Evolutionary conservation across 2,329 filamentous ascomycete genomes (phyloP), one percentile per base, ranked within the genome.

Genomic region (Trichophyton benhamiae): DNA sequence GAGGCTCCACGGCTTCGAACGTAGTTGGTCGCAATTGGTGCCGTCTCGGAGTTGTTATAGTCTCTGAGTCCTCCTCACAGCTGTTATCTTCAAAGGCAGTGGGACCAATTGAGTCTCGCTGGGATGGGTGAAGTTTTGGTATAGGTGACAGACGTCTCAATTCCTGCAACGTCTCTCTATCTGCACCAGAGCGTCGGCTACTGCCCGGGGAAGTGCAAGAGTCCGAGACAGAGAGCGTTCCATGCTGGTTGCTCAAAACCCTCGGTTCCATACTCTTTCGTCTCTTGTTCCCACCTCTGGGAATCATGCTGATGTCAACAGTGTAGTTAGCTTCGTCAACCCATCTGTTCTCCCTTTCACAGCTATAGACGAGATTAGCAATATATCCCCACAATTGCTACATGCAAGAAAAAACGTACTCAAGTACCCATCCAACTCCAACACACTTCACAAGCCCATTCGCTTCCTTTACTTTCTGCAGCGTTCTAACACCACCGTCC

Each of bases 391-490:
- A 25, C 27, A 44, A 44, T n/a, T 11, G 13, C 7, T n/a, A 53
- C 8, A 53, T n/a, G 22, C 11, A 11, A 30, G 49, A 15, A 36
- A 33, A 62, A 30, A 83, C 86, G 82, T 82, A 90, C 87, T 95
- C 89, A 65, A 95, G 80, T 60, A 94, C 87, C 89, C 90, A 96
- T 66, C 85, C 86, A 55, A 95, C 87, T 58, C 90, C 90, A 61
- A 96, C 89, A 74, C 90, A 95, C 67, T 89, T 85, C 42, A 96
- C 88, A 33, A 88, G 79, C 4, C 89, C 89, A 13, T 82, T 80
- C 44, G 83, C 85, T 67, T 87, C 82, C 62, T 84, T 80, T 5
- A 92, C 87, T 74, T 91, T 95, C 70, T 67, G 87, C 66, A 96
- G 75, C 0, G 90, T 95, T 27, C 86, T 80, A 69, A 87, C 86